Evolutionary conservation across 2,329 filamentous ascomycete species (phyloP).

Genomic region (Gaeumannomyces sp.): DNA sequence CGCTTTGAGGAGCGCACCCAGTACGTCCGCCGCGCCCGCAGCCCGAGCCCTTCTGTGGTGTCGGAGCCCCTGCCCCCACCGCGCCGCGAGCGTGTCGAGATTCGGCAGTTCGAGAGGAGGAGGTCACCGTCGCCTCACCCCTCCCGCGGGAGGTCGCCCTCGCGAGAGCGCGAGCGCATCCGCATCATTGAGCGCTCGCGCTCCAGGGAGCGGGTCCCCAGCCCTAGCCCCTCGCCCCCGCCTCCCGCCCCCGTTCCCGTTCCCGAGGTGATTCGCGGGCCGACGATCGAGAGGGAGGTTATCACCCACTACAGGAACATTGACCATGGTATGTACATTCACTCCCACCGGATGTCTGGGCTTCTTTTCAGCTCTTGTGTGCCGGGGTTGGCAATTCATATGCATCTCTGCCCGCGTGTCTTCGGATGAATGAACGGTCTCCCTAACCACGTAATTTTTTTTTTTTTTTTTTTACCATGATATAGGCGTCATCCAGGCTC

Average conservation of each 20-base stretch:
- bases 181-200: constrained; percentile 45
- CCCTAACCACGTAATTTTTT: background rate
- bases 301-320: constrained; percentile 85
- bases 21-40: constrained; percentile 34
- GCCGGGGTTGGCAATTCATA: background rate
- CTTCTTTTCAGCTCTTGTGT: too few relatives aligned
- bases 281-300: constrained; percentile 79
- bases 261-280: constrained; percentile 62
- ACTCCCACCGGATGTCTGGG: too few relatives aligned
- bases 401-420: background rate
- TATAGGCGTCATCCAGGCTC: constrained; percentile 40
- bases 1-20: constrained; percentile 31
- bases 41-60: constrained; percentile 29
- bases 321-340: constrained; percentile 63
- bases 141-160: constrained; percentile 25
- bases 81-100: constrained; percentile 22
- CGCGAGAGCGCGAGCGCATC: constrained; percentile 39
- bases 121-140: constrained; percentile 31
- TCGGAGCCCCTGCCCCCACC: constrained; percentile 23
- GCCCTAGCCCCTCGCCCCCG: constrained; percentile 41
- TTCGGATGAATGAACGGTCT: background rate
- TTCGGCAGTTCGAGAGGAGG: constrained; percentile 27
- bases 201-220: constrained; percentile 36
- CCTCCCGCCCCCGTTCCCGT: constrained; percentile 54
- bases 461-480: too few relatives aligned